Evolutionary conservation across 352 stramenopile genomes (phyloP).

Genomic region (Pythium phragmiticola): DNA sequence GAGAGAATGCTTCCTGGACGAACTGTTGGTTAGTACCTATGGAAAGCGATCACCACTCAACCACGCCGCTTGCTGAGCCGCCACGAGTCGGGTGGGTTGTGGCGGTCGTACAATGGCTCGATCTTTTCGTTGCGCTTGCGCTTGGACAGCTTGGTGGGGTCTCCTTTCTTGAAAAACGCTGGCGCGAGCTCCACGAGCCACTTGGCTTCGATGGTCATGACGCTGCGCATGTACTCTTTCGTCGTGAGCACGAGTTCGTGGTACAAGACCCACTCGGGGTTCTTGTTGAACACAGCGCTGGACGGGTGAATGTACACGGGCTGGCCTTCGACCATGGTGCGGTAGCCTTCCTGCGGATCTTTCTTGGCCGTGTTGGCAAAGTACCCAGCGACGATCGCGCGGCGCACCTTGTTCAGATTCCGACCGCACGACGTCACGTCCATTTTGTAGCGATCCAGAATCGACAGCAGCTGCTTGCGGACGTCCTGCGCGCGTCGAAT

Average conservation of each 20-base stretch:
- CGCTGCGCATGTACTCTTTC: conserved; percentile 99
- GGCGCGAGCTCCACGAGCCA: conserved; percentile 99
- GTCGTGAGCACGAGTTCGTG: conserved; percentile 95
- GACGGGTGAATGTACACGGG: conserved; percentile 99
- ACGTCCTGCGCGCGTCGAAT: conserved; percentile 98
- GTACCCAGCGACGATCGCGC: conserved; percentile 98
- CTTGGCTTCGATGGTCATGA: conserved; percentile 99
- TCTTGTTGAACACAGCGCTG: conserved; percentile 98
- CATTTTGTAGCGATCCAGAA: conserved; percentile 99
- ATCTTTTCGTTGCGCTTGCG: conserved; percentile 99
- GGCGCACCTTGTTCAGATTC: conserved; percentile 97
- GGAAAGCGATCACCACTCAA: conserved; percentile 35
- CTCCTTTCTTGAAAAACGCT: conserved; percentile 95
- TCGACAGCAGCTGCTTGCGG: conserved; percentile 98
- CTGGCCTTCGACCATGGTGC: conserved; percentile 97
- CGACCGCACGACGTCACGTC: conserved; percentile 96
- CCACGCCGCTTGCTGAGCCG: conserved; percentile 95
- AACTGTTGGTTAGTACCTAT: background rate
- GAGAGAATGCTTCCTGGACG: too few relatives aligned
- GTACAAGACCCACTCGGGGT: conserved; percentile 98
- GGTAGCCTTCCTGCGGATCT: conserved; percentile 98
- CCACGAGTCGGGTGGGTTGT: conserved; percentile 97
- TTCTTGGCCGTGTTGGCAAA: conserved; percentile 99
- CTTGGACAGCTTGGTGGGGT: conserved; percentile 97
- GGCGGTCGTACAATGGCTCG: conserved; percentile 98